Evolutionary conservation across 2,329 filamentous ascomycete genomes (phyloP).

Genomic region (Beauveria australis): DNA sequence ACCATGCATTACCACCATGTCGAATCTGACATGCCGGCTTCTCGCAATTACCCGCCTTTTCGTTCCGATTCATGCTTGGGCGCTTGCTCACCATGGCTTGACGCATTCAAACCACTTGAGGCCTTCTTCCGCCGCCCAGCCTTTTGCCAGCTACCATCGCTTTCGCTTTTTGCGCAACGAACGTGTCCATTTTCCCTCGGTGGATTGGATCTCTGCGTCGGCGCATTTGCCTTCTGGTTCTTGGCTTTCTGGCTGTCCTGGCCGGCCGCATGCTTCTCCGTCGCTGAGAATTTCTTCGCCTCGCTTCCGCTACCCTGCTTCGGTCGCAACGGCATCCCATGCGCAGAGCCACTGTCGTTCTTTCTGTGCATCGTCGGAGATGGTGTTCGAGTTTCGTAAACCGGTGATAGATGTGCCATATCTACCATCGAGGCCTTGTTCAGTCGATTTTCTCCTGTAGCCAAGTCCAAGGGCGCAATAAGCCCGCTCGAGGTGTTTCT

Average conservation of each 20-base stretch:
- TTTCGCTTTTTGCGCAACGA: conserved; percentile 47
- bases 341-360: conserved; percentile 29
- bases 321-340: background rate
- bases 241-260: conserved; percentile 10
- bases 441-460: conserved; percentile 36
- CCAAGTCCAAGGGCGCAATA: conserved; percentile 49
- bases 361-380: conserved; percentile 56
- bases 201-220: background rate
- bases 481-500: conserved; percentile 39
- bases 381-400: conserved; percentile 64
- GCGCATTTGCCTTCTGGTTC: conserved; percentile 30
- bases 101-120: conserved; percentile 26
- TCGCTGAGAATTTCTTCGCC: conserved; percentile 16
- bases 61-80: conserved; percentile 53
- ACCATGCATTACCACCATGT: background rate
- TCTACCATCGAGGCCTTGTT: conserved; percentile 29
- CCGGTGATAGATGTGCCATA: conserved; percentile 56
- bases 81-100: conserved; percentile 39
- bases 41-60: conserved; percentile 47
- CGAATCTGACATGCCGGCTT: background rate
- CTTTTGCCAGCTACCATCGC: conserved; percentile 51
- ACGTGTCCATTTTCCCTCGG: conserved; percentile 44
- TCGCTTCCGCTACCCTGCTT: conserved; percentile 12
- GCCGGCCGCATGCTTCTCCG: conserved; percentile 17
- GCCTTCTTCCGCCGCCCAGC: conserved; percentile 39